Percentiles rank a stretch among this genome's conserved stretches.
phyloP scores from a whole-genome alignment of 108 stramenopile genomes.

The Mediolabrus comicus region DNA sequence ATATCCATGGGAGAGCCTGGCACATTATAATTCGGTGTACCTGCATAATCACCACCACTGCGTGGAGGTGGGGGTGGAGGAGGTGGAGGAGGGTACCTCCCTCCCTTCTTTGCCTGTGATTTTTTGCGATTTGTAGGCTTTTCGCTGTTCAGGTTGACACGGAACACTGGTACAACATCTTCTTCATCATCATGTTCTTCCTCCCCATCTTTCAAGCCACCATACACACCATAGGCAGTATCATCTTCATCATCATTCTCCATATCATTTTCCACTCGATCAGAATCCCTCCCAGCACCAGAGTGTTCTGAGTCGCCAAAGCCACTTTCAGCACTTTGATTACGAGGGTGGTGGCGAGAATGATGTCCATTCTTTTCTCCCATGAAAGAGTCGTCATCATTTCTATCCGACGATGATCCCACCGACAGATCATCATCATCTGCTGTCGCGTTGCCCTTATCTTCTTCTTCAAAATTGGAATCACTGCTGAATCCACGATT shows the following conservation, averaged over 20 bases:
- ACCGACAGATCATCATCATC: slow-evolving; percentile 4
- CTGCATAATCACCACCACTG: slow-evolving; percentile 5
- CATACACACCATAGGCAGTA: slow-evolving; percentile 10
- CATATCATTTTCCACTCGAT: not conserved
- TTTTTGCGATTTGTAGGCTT: not conserved
- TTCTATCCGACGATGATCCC: not conserved
- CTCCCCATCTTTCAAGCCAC: not conserved
- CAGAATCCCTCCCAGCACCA: not conserved
- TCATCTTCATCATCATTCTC: slow-evolving; percentile 17
- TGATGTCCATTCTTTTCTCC: not conserved
- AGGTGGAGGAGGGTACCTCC: slow-evolving; percentile 33
- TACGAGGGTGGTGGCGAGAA: not conserved
- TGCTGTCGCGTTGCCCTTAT: not conserved
- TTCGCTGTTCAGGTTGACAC: slow-evolving; percentile 11
- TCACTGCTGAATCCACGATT: not conserved
- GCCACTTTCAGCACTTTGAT: not conserved
- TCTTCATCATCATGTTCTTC: not conserved
- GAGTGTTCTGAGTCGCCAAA: not conserved
- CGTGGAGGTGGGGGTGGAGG: slow-evolving; percentile 35
- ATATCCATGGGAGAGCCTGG: slow-evolving; percentile 37
- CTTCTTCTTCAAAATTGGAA: not conserved
- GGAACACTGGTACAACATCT: not conserved
- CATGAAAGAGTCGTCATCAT: slow-evolving; percentile 37
- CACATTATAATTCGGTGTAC: slow-evolving; percentile 1
- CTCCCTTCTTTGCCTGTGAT: slow-evolving; percentile 6